Base-by-base conservation (phyloP, 495 filamentous ascomycete species). In the Choiromyces venosus region DNA sequence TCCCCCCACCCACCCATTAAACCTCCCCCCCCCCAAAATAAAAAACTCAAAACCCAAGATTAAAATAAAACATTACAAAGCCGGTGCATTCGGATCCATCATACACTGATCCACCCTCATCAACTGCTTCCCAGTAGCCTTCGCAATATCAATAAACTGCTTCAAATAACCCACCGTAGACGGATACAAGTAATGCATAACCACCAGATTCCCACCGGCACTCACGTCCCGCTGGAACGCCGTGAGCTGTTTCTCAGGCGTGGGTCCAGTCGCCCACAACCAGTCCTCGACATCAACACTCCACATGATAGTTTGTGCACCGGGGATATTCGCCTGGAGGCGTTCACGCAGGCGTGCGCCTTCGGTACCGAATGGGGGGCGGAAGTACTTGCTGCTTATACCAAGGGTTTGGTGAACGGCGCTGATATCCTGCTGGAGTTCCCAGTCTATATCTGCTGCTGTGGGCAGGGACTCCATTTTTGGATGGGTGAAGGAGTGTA, bases 81-180 rank as follows among this genome's bases (percentile, higher is more conserved):
- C 83, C 29, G 90, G 90, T 67, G 89, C 89, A 67, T 86, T 83
- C 8, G 88, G 89, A 82, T 93, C 91, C 84, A 87, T 86, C 85
- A 93, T 81, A 80, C 91, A 93, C 84, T 93, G 91, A 80, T 93
- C 91, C 66, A 93, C 88, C 29, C 91, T 84, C 91, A 93, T 93
- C 70, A 93, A 81, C 72, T 85, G 82, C 83, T 91, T 88, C 21
- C 90, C 90, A 2, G 85, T 87, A 10, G 77, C 83, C 84, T 90
- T 92, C 42, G 91, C 89, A 52, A 91, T 84, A 70, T 84, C 82
- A 80, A 93, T 93, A 77, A 92, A 90, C 82, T 92, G 84, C 65
- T 84, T 83, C 70, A 93, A 83, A 78, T 92, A 91, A 56, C 82
- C 80, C 14, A 93, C 90, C 21, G 91, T 93, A 44, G 83, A 87